Evolutionary conservation across 2,329 filamentous ascomycete genomes (phyloP).

Genomic region (Penicillium sp.): DNA sequence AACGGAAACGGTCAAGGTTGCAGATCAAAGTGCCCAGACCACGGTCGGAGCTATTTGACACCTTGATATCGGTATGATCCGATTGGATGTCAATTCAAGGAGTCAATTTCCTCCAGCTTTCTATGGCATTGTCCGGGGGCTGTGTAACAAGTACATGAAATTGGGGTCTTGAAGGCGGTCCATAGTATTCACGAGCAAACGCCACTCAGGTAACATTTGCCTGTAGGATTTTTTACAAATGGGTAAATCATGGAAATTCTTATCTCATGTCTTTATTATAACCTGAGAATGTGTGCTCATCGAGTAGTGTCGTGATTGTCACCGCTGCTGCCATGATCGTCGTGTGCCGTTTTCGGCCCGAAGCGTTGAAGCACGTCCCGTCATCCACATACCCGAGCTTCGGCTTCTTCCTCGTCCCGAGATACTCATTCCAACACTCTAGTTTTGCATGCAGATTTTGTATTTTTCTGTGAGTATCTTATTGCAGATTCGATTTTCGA

Average conservation of each 20-base stretch:
- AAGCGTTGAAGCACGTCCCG: neutral
- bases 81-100: neutral
- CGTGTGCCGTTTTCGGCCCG: conserved; percentile 4
- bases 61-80: neutral
- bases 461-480: neutral
- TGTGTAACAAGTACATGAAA: neutral
- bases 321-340: neutral
- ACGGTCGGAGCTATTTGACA: neutral
- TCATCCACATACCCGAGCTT: neutral
- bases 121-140: neutral
- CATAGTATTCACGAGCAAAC: neutral
- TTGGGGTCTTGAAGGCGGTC: neutral
- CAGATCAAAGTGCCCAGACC: neutral
- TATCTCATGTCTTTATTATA: neutral
- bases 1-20: conserved; percentile 2
- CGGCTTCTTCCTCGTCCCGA: neutral
- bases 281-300: neutral
- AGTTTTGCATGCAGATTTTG: too few relatives aligned
- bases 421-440: neutral
- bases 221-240: neutral
- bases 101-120: neutral
- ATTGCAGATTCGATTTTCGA: neutral
- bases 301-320: neutral
- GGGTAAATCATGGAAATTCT: neutral
- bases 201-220: neutral